Conservation (phyloP, 805 yeast genomes). For the Nakazawaea sp. region DNA sequence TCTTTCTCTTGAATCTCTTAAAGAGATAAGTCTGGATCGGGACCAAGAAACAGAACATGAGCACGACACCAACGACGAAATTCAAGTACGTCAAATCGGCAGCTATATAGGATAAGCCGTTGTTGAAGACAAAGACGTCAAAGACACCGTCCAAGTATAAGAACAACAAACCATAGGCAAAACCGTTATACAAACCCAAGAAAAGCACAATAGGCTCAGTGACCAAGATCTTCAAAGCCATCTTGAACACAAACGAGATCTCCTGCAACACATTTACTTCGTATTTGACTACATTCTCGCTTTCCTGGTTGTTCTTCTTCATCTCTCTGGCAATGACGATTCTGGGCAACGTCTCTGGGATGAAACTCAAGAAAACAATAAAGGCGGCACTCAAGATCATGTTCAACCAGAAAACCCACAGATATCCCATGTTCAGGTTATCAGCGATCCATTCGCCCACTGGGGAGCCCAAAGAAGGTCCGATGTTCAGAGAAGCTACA, state of each 20-base stretch:
- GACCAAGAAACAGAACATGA: slow-evolving; percentile 20
- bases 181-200: slow-evolving; percentile 28
- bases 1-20: slow-evolving; percentile 21
- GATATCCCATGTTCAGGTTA: slow-evolving; percentile 21
- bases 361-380: slow-evolving; percentile 16
- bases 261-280: slow-evolving; percentile 20
- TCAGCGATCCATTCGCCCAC: slow-evolving; percentile 28
- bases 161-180: slow-evolving; percentile 27
- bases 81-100: slow-evolving; percentile 28
- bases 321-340: slow-evolving; percentile 25
- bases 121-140: slow-evolving; percentile 26
- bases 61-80: slow-evolving; percentile 26
- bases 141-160: slow-evolving; percentile 28
- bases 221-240: slow-evolving; percentile 26
- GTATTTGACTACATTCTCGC: slow-evolving; percentile 17
- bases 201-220: slow-evolving; percentile 28
- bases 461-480: slow-evolving; percentile 29
- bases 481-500: slow-evolving; percentile 27
- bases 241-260: slow-evolving; percentile 20
- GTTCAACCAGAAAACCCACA: slow-evolving; percentile 27
- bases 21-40: slow-evolving; percentile 26
- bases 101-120: slow-evolving; percentile 22
- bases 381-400: slow-evolving; percentile 23
- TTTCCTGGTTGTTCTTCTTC: slow-evolving; percentile 15
- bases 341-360: slow-evolving; percentile 30